Evolutionary conservation across 225 moss, liverwort and hornwort species (phyloP).

Genomic region (Marchantia paleacea): DNA sequence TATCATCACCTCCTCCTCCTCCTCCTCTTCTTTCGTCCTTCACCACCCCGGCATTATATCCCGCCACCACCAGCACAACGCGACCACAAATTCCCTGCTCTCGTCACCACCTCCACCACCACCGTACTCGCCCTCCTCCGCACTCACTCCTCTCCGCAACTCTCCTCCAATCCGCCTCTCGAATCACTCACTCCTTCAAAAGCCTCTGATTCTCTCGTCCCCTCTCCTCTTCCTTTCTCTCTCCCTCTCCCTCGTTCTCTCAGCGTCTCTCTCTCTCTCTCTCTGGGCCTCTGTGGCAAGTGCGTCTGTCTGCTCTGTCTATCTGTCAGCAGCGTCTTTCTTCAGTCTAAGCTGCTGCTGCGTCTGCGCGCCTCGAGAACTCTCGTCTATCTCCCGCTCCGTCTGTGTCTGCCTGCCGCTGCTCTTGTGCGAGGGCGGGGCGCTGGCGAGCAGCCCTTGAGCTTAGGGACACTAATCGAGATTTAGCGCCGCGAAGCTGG

Average conservation of each 20-base stretch:
- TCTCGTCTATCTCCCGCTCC: background rate
- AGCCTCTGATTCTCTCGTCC: too few species aligned
- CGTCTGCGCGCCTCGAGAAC: background rate
- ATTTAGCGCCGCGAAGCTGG: too few species aligned
- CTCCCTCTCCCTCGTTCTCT: background rate
- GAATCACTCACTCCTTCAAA: too few species aligned
- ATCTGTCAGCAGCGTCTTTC: background rate
- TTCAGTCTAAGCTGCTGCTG: background rate
- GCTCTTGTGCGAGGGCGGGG: background rate
- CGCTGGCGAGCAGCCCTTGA: background rate
- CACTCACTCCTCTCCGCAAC: background rate
- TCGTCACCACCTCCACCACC: background rate
- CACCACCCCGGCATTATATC: background rate
- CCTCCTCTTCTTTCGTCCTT: background rate
- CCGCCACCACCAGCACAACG: background rate
- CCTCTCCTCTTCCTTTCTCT: background rate
- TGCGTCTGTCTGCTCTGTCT: background rate
- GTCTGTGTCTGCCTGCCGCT: background rate
- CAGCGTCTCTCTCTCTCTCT: background rate
- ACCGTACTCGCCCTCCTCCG: background rate
- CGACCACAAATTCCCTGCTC: background rate
- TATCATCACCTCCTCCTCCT: background rate
- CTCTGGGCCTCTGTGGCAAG: background rate
- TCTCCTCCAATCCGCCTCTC: background rate
- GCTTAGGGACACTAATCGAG: background rate